A percentile compares a stretch with the other conserved stretches of the same genome.
Conservation (phyloP, 2,329 filamentous ascomycete genomes). For the Didymosphaeria variabile region DNA sequence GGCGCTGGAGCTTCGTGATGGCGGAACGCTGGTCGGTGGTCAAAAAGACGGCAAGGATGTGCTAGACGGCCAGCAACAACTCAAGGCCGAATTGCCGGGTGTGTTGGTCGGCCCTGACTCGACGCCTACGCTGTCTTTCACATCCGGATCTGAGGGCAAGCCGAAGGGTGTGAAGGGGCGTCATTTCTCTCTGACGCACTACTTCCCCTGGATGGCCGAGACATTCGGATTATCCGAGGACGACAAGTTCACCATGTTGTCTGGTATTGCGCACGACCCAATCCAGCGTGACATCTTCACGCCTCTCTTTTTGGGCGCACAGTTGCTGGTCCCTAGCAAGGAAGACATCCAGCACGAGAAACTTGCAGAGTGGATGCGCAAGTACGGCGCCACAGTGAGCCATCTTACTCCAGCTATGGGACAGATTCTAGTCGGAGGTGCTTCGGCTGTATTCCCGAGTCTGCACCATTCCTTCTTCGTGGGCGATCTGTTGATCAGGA, state of each 20-base stretch:
- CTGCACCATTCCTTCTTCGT: constrained; percentile 89
- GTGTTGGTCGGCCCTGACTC: constrained; percentile 88
- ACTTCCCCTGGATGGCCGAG: constrained; percentile 94
- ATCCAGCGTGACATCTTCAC: constrained; percentile 84
- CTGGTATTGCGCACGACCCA: constrained; percentile 79
- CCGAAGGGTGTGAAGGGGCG: constrained; percentile 89
- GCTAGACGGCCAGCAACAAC: constrained; percentile 63
- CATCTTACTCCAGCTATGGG: constrained; percentile 98
- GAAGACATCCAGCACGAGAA: constrained; percentile 89
- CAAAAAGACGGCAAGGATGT: constrained; percentile 71
- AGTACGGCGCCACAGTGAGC: constrained; percentile 77
- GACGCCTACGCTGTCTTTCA: constrained; percentile 72
- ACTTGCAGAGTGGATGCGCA: constrained; percentile 86
- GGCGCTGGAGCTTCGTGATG: constrained; percentile 73
- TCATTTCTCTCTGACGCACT: constrained; percentile 85
- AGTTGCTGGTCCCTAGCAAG: constrained; percentile 78
- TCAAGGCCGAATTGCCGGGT: constrained; percentile 68
- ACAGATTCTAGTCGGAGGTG: constrained; percentile 88
- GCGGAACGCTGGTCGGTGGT: constrained; percentile 78
- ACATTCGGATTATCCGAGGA: constrained; percentile 77
- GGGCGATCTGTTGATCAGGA: constrained; percentile 86
- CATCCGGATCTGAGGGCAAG: constrained; percentile 74
- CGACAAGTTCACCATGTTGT: constrained; percentile 82
- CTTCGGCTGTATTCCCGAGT: constrained; percentile 76
- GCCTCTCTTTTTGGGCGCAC: constrained; percentile 84